Evolutionary conservation across 164 flowering plant species (phyloP).

Genomic region (Sextonia rubra): DNA sequence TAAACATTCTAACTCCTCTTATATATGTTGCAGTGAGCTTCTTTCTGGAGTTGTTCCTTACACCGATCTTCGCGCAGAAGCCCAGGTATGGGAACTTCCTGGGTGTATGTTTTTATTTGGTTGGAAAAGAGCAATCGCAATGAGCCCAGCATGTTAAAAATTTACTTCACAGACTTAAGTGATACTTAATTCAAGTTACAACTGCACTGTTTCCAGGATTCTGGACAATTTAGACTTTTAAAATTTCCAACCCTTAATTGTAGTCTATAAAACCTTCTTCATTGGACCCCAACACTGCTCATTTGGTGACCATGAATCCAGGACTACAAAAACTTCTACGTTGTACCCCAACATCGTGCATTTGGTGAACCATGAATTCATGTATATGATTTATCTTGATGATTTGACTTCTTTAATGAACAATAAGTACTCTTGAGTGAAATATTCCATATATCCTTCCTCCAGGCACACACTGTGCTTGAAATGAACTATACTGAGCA

Average conservation of each 20-base stretch:
- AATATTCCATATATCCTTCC: neutral
- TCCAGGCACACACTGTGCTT: constrained; percentile 93
- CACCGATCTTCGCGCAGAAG: constrained; percentile 91
- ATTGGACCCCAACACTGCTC: neutral
- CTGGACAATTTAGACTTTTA: neutral
- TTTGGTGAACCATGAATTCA: neutral
- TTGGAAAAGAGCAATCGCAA: neutral
- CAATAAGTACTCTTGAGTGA: neutral
- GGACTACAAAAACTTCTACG: neutral
- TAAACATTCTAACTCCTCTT: constrained; percentile 2
- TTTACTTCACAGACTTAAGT: neutral
- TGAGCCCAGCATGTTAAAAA: neutral
- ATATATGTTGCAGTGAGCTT: constrained; percentile 68
- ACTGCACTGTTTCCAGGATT: neutral
- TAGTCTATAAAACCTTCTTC: neutral
- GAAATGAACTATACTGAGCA: constrained; percentile 98
- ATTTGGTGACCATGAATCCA: neutral
- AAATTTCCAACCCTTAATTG: no score
- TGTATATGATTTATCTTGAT: neutral
- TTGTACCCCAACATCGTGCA: neutral
- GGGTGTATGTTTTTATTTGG: neutral
- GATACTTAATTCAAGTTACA: neutral
- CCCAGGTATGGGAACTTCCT: constrained; percentile 48
- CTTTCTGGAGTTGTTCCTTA: constrained; percentile 92
- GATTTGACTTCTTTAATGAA: neutral